phyloP scores from a whole-genome alignment of 805 yeast species.

The Candida sithepensis region DNA sequence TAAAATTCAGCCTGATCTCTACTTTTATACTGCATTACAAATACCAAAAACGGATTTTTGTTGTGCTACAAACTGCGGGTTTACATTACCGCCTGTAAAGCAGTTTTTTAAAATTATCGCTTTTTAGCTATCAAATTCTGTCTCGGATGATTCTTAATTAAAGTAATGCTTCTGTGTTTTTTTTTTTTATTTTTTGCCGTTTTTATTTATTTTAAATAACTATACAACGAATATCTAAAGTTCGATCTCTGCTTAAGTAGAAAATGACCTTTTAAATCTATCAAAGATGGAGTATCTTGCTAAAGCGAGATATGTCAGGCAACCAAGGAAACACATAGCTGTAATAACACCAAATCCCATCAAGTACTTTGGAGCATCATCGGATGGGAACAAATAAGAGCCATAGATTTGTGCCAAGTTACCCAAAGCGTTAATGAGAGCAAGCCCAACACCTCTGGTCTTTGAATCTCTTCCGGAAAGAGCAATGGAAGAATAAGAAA shows the following conservation, averaged over 20 bases:
- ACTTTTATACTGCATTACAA: too few species aligned
- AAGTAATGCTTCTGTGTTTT: too few species aligned
- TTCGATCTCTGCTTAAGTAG: not conserved
- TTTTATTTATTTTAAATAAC: too few species aligned
- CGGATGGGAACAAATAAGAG: constrained; percentile 45
- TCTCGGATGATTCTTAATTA: too few species aligned
- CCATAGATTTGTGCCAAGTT: constrained; percentile 58
- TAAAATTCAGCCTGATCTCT: not conserved
- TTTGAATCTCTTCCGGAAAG: constrained; percentile 9
- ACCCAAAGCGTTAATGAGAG: constrained; percentile 50
- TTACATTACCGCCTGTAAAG: too few species aligned
- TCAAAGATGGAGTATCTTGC: constrained; percentile 4
- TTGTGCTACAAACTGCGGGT: too few species aligned
- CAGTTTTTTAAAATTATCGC: too few species aligned
- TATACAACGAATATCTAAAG: not conserved
- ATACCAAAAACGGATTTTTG: too few species aligned
- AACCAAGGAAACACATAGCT: constrained; percentile 13
- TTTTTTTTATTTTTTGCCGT: too few species aligned
- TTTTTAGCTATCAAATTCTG: too few species aligned
- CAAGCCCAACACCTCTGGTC: constrained; percentile 16
- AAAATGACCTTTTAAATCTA: not conserved
- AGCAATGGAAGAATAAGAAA: constrained; percentile 56
- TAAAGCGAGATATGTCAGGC: constrained; percentile 2
- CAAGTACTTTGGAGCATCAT: constrained; percentile 44
- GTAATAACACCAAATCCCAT: constrained; percentile 27